Conservation (phyloP, 73 alveolate species). For the Tetrahymena borealis region DNA sequence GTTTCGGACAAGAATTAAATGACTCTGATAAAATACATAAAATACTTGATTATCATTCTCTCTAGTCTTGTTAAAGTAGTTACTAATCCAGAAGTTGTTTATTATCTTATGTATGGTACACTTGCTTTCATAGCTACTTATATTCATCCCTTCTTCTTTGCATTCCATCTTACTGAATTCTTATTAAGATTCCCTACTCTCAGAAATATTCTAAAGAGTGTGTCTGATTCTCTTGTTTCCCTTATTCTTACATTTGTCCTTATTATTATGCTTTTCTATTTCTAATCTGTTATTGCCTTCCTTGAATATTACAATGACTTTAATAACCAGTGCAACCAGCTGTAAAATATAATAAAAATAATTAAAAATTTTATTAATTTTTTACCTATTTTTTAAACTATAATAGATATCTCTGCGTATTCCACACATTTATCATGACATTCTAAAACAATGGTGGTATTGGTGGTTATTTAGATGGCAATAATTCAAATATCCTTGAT, state of each 20-base stretch:
- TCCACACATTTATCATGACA: constrained; percentile 55
- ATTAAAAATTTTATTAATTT: background rate
- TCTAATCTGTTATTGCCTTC: constrained; percentile 32
- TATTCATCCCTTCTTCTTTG: constrained; percentile 53
- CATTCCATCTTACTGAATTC: constrained; percentile 45
- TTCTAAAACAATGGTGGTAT: constrained; percentile 96
- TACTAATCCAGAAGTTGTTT: constrained; percentile 38
- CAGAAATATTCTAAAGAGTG: constrained; percentile 44
- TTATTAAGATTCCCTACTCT: constrained; percentile 48
- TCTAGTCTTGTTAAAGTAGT: constrained; percentile 16
- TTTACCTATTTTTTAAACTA: background rate
- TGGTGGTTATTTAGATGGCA: constrained; percentile 68
- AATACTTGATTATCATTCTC: background rate
- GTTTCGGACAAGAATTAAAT: background rate
- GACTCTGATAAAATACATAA: constrained; percentile 2
- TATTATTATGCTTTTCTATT: constrained; percentile 25
- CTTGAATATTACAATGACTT: constrained; percentile 15
- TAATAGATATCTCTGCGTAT: constrained; percentile 8
- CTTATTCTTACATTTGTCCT: constrained; percentile 36
- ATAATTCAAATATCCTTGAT: background rate
- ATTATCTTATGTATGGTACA: constrained; percentile 33
- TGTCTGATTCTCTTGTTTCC: constrained; percentile 31
- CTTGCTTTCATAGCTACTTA: constrained; percentile 42
- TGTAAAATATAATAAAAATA: no score
- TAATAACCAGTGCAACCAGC: constrained; percentile 12